Conservation (phyloP, 2,329 filamentous ascomycete genomes). For the Venturia pyrina region DNA sequence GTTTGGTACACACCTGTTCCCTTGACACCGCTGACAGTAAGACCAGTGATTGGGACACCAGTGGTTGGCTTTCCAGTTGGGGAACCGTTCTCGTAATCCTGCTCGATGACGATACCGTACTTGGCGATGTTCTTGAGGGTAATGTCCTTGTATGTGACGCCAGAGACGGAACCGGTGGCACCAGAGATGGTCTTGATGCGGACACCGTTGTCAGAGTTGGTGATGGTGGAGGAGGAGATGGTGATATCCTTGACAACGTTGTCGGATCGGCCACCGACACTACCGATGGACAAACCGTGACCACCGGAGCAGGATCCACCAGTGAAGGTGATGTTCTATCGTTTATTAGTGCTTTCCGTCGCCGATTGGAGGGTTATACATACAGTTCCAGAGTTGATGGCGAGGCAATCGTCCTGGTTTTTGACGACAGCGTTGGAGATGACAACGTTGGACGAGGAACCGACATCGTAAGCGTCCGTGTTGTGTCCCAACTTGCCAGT, state of each 20-base stretch:
- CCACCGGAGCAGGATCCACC: conserved; percentile 39
- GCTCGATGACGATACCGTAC: conserved; percentile 43
- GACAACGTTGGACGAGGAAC: conserved; percentile 36
- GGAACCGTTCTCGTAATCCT: conserved; percentile 41
- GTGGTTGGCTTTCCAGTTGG: conserved; percentile 36
- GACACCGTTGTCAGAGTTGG: conserved; percentile 45
- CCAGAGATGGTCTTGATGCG: conserved; percentile 48
- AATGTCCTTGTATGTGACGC: conserved; percentile 39
- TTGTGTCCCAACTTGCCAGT: conserved; percentile 29
- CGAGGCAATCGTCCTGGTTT: conserved; percentile 52
- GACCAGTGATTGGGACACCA: conserved; percentile 36
- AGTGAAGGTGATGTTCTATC: conserved; percentile 23
- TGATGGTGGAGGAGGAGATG: conserved; percentile 39
- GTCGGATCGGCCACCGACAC: conserved; percentile 45
- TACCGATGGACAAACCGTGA: conserved; percentile 51
- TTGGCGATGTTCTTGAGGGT: conserved; percentile 33
- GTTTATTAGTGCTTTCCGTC: neutral
- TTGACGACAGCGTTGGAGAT: conserved; percentile 43
- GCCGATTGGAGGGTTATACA: neutral
- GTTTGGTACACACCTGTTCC: conserved; percentile 22
- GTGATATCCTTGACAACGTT: conserved; percentile 46
- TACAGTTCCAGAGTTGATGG: conserved; percentile 44
- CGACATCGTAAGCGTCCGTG: conserved; percentile 50
- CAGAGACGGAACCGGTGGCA: conserved; percentile 41
- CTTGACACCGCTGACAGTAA: conserved; percentile 32